Percentiles rank a stretch among this genome's conserved stretches.
Conservation (phyloP, 257 asterid species). For the Paraleonurus japonicus region DNA sequence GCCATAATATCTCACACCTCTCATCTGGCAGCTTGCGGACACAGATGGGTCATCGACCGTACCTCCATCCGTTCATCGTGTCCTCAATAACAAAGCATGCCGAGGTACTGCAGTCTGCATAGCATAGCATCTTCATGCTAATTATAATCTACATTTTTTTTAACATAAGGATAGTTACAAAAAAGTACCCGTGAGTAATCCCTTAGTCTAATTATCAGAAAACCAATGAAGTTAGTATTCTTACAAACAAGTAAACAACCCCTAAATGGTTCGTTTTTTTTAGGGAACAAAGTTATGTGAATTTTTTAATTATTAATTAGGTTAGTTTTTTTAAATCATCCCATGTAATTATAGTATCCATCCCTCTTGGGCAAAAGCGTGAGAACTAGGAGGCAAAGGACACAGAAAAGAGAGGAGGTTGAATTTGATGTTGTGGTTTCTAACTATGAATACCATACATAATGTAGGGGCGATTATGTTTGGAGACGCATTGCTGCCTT, state of each 20-base stretch:
- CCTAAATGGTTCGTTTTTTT: background rate
- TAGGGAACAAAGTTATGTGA: background rate
- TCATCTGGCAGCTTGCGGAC: conserved; percentile 64
- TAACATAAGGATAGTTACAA: background rate
- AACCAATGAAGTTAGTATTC: background rate
- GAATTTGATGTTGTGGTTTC: background rate
- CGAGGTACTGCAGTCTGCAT: conserved; percentile 83
- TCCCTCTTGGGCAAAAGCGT: background rate
- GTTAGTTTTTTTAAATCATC: background rate
- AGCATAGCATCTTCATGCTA: conserved; percentile 15
- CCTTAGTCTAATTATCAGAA: background rate
- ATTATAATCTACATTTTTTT: conserved; percentile 8
- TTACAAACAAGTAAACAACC: background rate
- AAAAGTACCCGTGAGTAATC: background rate
- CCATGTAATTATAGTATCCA: background rate
- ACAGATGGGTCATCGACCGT: conserved; percentile 92
- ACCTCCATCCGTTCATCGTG: conserved; percentile 81
- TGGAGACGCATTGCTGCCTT: conserved; percentile 83
- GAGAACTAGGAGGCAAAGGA: conserved; percentile 1
- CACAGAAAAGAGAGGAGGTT: background rate
- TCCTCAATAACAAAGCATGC: conserved; percentile 95
- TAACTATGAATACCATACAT: background rate
- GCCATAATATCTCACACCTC: background rate
- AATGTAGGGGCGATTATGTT: conserved; percentile 91
- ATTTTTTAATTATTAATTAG: background rate